These are phyloP conservation scores for Calcarisporium arbuscula DNA, from an alignment of 2,329 filamentous ascomycete genomes.

Conservation along the genomic window DNA sequence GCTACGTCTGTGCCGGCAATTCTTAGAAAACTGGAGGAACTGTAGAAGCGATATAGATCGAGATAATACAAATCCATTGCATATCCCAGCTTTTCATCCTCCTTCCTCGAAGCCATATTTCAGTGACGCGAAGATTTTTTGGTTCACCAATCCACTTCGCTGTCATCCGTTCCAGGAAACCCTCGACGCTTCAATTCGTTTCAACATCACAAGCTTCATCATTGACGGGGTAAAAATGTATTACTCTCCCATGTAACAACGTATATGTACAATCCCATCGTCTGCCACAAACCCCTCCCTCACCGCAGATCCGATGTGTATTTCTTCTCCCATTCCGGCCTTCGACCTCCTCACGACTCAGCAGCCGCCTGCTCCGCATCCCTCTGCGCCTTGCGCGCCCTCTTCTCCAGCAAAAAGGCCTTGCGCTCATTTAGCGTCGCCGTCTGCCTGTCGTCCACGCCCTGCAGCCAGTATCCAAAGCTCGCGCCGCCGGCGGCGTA, in stretches of 20 bases:
- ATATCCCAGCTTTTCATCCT: neutral
- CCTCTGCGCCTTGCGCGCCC: conserved; percentile 55
- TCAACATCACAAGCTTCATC: no score
- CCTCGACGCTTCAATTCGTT: no score
- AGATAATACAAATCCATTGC: conserved; percentile 1
- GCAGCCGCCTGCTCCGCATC: conserved; percentile 18
- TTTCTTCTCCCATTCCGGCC: no score
- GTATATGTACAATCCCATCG: conserved; percentile 5
- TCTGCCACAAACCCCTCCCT: neutral
- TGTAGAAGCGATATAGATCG: conserved; percentile 28
- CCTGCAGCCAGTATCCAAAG: conserved; percentile 96
- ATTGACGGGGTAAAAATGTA: no score
- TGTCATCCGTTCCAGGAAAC: no score
- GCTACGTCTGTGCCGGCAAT: conserved; percentile 74
- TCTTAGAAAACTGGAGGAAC: conserved; percentile 51
- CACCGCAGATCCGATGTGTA: neutral
- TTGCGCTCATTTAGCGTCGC: conserved; percentile 73
- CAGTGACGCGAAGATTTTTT: no score
- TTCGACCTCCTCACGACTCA: no score
- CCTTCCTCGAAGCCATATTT: no score
- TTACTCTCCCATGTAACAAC: no score
- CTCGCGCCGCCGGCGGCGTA: conserved; percentile 80
- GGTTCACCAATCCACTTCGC: no score
- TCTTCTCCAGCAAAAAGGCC: conserved; percentile 79
- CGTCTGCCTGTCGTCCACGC: conserved; percentile 78